Evolutionary conservation across 768 basidiomycete species (phyloP), one percentile per base, ranked within the genome.

Genomic region (Tylopilus rubrobrunneus): DNA sequence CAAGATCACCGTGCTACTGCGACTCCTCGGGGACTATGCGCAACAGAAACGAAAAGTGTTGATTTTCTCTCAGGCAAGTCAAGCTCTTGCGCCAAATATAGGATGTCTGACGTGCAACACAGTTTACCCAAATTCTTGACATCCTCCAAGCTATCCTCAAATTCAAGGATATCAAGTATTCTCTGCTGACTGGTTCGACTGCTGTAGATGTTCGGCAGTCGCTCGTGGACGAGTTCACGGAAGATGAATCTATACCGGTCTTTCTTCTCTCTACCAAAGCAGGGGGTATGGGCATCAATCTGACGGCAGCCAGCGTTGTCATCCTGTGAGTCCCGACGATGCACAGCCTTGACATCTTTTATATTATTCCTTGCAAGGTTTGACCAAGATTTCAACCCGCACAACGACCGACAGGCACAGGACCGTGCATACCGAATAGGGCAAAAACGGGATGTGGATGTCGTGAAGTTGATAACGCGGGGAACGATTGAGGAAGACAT

Each of bases 401-500:
- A 93, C 73, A 99, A 99, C 68, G 97, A 98, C 71, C 84, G 89
- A 56, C 97, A 99, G 73, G 97, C 97, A 1, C 93, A 96, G 55
- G 97, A 99, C 70, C 85, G 97, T 33, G 94, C 94, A 25, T 98
- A 98, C 71, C 88, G 97, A 27, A 97, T 99, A 59, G 96, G 93
- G 23, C 94, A 97, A 70, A 92, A 90, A 67, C 84, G 86, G 48
- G 86, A 96, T 59, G 96, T 98, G 10, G 92, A 96, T 31, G 92
- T 98, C 7, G 83, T 98, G 65, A 97, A 96, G 67, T 78, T 98
- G 11, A 92, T 98, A 59, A 88, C 92, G 2, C 85, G 81, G 56
- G 89, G 86, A 4, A 94, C 92, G 2, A 96, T 98, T 54, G 95
- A 98, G 73, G 97, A 99, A 70, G 94, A 97, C 69, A 98, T 99